Base-by-base conservation (phyloP, 345 rosid genomes). In the Aethionema arabicum region DNA sequence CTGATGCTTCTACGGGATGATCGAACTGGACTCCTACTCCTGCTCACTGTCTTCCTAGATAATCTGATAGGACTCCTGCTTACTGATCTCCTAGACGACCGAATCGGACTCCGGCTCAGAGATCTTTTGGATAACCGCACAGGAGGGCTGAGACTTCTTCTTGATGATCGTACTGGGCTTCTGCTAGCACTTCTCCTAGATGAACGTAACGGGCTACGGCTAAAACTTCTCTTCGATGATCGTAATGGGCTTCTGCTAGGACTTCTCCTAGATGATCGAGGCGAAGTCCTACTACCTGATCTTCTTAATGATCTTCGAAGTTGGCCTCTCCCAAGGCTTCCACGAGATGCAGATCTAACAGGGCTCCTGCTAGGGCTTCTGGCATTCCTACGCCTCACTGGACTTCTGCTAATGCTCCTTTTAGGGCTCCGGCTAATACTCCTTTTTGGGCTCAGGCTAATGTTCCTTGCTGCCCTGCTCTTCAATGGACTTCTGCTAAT, bases 311-410 rank as follows among this genome's bases (percentile, higher is more conserved):
- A 32, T 41, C 66, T 32, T 65, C 70, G 58, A 45, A 56, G 64
- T 32, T 77, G 65, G 69, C 74, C 78, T 31, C 51, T 70, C 59
- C 76, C 74, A 52, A 63, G 52, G 21, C 63, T 66, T 61, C 67
- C 49, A 3, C 33, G 70, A 32, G 69, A 63, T 58, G 67, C 30
- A 35, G 61, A 37, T 63, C 73, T 77, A 12, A 60, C 69, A 33
- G 81, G 81, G 68, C 85, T 90, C 71, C 78, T 68, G 64, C 80
- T 78, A 39, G 52, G 59, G 72, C 82, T 84, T 66, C 83, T 80
- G 49, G 63, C 76, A 54, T 74, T 76, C 57, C 82, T 74, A 52
- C 60, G 27, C 58, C 79, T 73, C 59, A 59, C 69, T 41, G 84
- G 75, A 67, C 86, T 82, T 76, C 78, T 77, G 60, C 80, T 79